Evolutionary conservation across 2,329 filamentous ascomycete genomes (phyloP).

Genomic region (Aspergillus nomiae): DNA sequence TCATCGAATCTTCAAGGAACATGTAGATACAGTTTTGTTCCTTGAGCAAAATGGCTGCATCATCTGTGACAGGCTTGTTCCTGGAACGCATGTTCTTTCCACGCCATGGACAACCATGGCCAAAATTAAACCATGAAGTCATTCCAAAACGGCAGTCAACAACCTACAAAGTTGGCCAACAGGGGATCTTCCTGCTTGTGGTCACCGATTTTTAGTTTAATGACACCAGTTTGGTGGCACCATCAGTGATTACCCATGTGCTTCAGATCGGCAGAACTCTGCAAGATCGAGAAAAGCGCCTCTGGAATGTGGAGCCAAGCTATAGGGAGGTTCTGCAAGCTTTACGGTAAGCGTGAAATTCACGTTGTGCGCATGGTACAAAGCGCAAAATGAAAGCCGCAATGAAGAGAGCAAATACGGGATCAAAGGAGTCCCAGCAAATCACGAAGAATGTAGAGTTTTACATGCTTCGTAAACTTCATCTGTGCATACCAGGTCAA

Average conservation of each 20-base stretch:
- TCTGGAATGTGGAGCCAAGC: constrained; percentile 12
- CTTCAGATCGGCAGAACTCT: not conserved
- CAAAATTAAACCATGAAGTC: not conserved
- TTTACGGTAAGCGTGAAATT: constrained; percentile 6
- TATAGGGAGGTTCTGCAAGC: constrained; percentile 11
- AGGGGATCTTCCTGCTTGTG: not conserved
- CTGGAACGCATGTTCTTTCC: not conserved
- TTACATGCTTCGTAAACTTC: not conserved
- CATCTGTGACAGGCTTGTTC: not conserved
- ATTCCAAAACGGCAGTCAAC: not conserved
- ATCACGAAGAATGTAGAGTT: not conserved
- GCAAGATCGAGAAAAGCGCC: constrained; percentile 6
- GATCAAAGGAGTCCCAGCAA: no score
- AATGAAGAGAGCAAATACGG: not conserved
- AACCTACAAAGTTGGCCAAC: not conserved
- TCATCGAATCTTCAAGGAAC: not conserved
- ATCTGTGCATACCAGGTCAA: not conserved
- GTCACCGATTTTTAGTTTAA: not conserved
- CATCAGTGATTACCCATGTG: not conserved
- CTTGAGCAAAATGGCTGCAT: not conserved
- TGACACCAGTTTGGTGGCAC: not conserved
- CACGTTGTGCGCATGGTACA: not conserved
- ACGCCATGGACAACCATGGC: not conserved
- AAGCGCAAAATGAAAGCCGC: not conserved
- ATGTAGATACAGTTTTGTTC: constrained; percentile 1